Conservation (phyloP, 495 filamentous ascomycete species). For the Bryoglossum gracile region DNA sequence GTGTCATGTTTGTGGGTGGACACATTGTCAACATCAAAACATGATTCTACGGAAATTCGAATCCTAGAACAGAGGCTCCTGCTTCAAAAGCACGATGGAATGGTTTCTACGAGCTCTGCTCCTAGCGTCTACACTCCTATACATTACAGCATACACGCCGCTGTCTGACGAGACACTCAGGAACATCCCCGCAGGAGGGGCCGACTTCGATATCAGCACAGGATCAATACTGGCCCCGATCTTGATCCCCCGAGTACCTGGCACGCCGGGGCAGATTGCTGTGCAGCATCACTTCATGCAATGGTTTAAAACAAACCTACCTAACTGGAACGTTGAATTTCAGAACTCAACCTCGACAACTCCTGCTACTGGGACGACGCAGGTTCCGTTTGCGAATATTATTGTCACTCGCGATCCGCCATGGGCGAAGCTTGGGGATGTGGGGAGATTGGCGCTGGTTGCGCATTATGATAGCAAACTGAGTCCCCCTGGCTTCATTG, state of each 20-base stretch:
- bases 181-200: conserved; percentile 55
- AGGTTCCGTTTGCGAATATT: conserved; percentile 80
- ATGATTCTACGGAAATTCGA: conserved; percentile 18
- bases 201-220: conserved; percentile 73
- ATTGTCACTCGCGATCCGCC: conserved; percentile 88
- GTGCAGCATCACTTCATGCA: conserved; percentile 76
- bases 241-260: conserved; percentile 82
- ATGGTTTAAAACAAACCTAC: conserved; percentile 68
- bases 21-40: too few relatives aligned
- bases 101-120: conserved; percentile 5
- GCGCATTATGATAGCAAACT: conserved; percentile 93
- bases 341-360: conserved; percentile 84
- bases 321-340: conserved; percentile 69
- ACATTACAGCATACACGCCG: conserved; percentile 55
- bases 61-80: conserved; percentile 7
- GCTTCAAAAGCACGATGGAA: conserved; percentile 8
- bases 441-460: conserved; percentile 74
- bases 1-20: too few relatives aligned
- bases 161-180: conserved; percentile 66
- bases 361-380: conserved; percentile 56
- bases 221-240: conserved; percentile 80
- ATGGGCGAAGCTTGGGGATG: conserved; percentile 62
- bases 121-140: conserved; percentile 30
- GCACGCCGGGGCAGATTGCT: conserved; percentile 64
- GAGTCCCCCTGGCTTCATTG: conserved; percentile 80